phyloP scores from a whole-genome alignment of 2,329 filamentous ascomycete genomes.

The Hypoxylon sp. region DNA sequence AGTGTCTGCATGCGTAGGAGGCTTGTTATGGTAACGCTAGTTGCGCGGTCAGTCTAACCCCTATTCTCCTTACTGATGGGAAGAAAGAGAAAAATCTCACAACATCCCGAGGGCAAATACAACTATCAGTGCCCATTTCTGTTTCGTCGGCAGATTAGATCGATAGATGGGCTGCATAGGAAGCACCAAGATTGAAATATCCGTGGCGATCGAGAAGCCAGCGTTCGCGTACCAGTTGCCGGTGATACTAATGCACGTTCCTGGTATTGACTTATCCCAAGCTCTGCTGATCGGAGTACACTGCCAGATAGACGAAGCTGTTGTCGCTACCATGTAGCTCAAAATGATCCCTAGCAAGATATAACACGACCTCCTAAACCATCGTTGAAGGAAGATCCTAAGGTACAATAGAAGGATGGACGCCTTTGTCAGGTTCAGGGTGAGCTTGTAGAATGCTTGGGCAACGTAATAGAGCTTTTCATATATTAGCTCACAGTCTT shows the following conservation, averaged over 20 bases:
- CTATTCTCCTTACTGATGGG: not conserved
- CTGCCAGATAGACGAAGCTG: constrained; percentile 62
- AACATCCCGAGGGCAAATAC: constrained; percentile 61
- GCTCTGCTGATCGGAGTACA: constrained; percentile 62
- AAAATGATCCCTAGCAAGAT: constrained; percentile 58
- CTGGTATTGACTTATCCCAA: constrained; percentile 59
- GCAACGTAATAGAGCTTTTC: constrained; percentile 63
- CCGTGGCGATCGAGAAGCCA: constrained; percentile 62
- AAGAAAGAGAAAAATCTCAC: constrained; percentile 49
- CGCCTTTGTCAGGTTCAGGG: constrained; percentile 66
- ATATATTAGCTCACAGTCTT: constrained; percentile 7
- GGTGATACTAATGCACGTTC: constrained; percentile 61
- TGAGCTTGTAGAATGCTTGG: constrained; percentile 67
- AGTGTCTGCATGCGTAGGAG: constrained; percentile 59
- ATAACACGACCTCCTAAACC: constrained; percentile 61
- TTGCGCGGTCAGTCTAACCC: constrained; percentile 4
- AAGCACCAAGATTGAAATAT: constrained; percentile 61
- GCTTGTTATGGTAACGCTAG: constrained; percentile 57
- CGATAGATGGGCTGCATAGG: constrained; percentile 63
- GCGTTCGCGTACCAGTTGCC: constrained; percentile 65
- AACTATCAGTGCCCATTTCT: constrained; percentile 59
- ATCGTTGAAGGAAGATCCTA: constrained; percentile 63
- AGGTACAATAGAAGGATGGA: constrained; percentile 68
- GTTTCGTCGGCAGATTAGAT: constrained; percentile 58
- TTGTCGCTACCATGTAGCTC: constrained; percentile 61